These are phyloP conservation scores for Lactarius trivialis DNA, from an alignment of 768 basidiomycete species.

Conservation along the genomic window DNA sequence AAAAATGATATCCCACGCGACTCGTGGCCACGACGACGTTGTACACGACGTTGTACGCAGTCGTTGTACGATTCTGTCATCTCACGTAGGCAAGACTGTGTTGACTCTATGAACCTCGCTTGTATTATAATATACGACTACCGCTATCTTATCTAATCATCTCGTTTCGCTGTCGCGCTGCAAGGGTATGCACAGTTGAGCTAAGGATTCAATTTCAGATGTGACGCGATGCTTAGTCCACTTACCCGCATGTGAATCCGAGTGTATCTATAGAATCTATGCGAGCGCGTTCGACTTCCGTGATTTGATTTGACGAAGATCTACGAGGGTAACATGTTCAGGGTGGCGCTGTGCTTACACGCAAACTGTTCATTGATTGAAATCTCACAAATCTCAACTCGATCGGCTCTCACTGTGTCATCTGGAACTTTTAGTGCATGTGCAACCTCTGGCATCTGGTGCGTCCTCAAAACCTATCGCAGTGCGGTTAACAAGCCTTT, in stretches of 20 bases:
- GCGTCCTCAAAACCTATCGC: slow-evolving; percentile 62
- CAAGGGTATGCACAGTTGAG: not conserved
- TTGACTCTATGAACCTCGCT: not conserved
- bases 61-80: slow-evolving; percentile 38
- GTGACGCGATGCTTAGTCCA: not conserved
- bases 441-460: slow-evolving; percentile 44
- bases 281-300: slow-evolving; percentile 54
- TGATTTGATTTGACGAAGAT: slow-evolving; percentile 68
- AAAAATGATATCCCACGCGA: too few species aligned
- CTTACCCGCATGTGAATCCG: slow-evolving; percentile 54
- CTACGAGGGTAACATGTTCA: slow-evolving; percentile 29
- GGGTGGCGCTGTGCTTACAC: slow-evolving; percentile 38
- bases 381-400: slow-evolving; percentile 61
- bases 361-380: slow-evolving; percentile 58
- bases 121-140: not conserved
- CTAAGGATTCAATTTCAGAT: not conserved
- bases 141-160: slow-evolving; percentile 22
- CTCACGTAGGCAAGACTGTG: not conserved
- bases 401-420: slow-evolving; percentile 42
- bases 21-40: too few species aligned
- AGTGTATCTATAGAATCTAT: slow-evolving; percentile 63
- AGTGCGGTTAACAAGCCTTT: slow-evolving; percentile 55
- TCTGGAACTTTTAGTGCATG: slow-evolving; percentile 51
- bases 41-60: too few species aligned
- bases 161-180: slow-evolving; percentile 36